Percentiles rank a stretch among this genome's conserved stretches.
Evolutionary conservation across 2,329 filamentous ascomycete species (phyloP).

Genomic region (Penicillium sp.): DNA sequence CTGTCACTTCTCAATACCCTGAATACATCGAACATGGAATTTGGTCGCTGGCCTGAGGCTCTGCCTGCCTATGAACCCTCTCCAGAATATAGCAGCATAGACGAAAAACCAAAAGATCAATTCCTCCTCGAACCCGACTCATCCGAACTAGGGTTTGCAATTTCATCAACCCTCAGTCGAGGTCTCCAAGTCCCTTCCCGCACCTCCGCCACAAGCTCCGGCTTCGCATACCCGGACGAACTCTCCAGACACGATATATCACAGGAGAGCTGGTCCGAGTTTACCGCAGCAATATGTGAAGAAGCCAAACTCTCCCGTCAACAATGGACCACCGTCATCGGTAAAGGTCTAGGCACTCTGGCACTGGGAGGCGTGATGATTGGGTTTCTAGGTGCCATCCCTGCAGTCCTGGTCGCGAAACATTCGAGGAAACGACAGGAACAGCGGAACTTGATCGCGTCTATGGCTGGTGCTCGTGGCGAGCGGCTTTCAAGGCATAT

Average conservation of each 20-base stretch:
- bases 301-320: slow-evolving; percentile 31
- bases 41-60: background rate
- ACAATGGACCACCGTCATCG: slow-evolving; percentile 36
- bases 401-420: slow-evolving; percentile 29
- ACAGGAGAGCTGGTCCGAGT: slow-evolving; percentile 28
- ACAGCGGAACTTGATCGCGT: slow-evolving; percentile 29
- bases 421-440: slow-evolving; percentile 27
- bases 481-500: slow-evolving; percentile 26
- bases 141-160: slow-evolving; percentile 24
- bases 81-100: background rate
- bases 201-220: slow-evolving; percentile 30
- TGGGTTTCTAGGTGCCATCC: slow-evolving; percentile 34
- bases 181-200: slow-evolving; percentile 37
- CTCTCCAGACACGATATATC: slow-evolving; percentile 27
- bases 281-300: slow-evolving; percentile 33
- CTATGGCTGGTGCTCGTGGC: slow-evolving; percentile 18
- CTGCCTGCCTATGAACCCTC: slow-evolving; percentile 17
- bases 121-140: slow-evolving; percentile 20
- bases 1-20: background rate
- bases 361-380: slow-evolving; percentile 37
- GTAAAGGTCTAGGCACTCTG: slow-evolving; percentile 33
- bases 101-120: slow-evolving; percentile 8
- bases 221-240: slow-evolving; percentile 36
- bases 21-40: background rate
- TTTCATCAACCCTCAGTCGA: slow-evolving; percentile 22